Conservation (phyloP, 495 filamentous ascomycete species). For the Penicillium bovifimosum region DNA sequence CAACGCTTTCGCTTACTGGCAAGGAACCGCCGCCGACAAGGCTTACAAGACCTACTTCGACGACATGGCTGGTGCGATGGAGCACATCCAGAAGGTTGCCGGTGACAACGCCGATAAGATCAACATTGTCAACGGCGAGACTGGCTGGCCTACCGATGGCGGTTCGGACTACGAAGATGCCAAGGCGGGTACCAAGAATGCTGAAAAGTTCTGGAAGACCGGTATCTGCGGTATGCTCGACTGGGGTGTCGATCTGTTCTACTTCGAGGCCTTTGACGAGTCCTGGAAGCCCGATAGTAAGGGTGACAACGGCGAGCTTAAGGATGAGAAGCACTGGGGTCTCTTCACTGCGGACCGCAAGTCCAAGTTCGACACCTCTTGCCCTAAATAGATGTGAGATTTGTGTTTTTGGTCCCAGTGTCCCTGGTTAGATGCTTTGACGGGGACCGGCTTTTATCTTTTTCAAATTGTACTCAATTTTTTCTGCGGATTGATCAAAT, state of each 20-base stretch:
- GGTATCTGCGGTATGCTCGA: conserved; percentile 66
- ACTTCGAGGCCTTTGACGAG: conserved; percentile 81
- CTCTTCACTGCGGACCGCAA: conserved; percentile 58
- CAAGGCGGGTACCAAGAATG: conserved; percentile 55
- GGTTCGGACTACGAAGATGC: conserved; percentile 63
- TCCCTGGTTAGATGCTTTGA: neutral
- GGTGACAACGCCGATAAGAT: conserved; percentile 47
- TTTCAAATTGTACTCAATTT: conserved; percentile 3
- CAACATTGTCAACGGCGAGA: conserved; percentile 74
- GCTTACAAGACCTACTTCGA: conserved; percentile 66
- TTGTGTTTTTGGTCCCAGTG: neutral
- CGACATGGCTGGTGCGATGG: conserved; percentile 65
- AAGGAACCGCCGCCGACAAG: conserved; percentile 57
- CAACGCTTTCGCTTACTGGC: conserved; percentile 88
- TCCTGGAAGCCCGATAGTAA: conserved; percentile 68
- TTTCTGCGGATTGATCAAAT: neutral
- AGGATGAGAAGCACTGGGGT: conserved; percentile 75
- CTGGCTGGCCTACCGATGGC: conserved; percentile 59
- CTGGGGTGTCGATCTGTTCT: conserved; percentile 74
- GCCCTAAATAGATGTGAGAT: conserved; percentile 25
- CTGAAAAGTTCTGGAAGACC: conserved; percentile 56
- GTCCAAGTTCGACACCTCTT: conserved; percentile 59
- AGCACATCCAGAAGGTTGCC: conserved; percentile 59
- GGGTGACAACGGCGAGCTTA: conserved; percentile 61
- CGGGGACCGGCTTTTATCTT: neutral